A percentile compares a stretch with the other conserved stretches of the same genome.
Evolutionary conservation across 176 grass and related monocot species (phyloP).

Genomic region (Triticum aestivum): DNA sequence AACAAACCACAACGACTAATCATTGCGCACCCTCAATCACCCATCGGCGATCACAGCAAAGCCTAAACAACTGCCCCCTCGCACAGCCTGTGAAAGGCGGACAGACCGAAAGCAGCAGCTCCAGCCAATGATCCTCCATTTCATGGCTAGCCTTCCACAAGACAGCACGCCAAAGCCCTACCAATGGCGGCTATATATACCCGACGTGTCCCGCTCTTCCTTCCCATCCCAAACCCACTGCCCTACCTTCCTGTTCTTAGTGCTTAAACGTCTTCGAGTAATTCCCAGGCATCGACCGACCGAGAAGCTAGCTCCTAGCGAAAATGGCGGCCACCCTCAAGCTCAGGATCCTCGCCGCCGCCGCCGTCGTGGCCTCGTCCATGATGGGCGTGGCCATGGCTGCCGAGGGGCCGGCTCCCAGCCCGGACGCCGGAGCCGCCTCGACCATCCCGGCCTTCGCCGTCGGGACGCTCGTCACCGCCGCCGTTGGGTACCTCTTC

Average conservation of each 20-base stretch:
- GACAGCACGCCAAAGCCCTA: neutral
- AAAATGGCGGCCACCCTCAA: constrained; percentile 46
- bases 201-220: neutral
- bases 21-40: neutral
- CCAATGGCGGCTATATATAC: constrained; percentile 12
- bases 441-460: constrained; percentile 10
- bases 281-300: neutral
- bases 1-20: neutral
- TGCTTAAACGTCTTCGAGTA: neutral
- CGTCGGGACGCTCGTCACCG: constrained; percentile 2
- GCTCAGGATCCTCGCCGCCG: constrained; percentile 43
- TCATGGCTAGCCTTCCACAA: neutral
- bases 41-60: neutral
- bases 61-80: neutral
- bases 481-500: constrained; percentile 50
- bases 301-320: constrained; percentile 23
- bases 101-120: neutral
- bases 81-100: constrained; percentile 25
- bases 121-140: neutral
- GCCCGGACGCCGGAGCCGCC: constrained; percentile 8
- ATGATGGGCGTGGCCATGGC: constrained; percentile 23
- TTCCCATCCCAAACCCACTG: constrained; percentile 2
- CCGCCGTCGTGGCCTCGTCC: constrained; percentile 23
- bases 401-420: constrained; percentile 23
- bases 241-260: neutral